A percentile compares a stretch with the other conserved stretches of the same genome.
Conservation (phyloP, 2,329 filamentous ascomycete species). For the Ascochyta viciae-villosae region DNA sequence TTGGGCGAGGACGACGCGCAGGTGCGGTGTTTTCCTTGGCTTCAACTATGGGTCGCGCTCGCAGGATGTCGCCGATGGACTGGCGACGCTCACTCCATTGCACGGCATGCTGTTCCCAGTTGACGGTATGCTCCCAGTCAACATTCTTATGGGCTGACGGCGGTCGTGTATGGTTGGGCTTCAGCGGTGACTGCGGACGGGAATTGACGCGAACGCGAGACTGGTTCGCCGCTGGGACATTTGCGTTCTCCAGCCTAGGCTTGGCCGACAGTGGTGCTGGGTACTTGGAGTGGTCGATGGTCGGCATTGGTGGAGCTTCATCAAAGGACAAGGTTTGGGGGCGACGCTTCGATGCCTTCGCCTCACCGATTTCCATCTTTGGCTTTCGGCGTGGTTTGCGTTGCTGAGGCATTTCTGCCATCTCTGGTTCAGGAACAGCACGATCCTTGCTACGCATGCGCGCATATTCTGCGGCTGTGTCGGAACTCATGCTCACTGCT, state of each 20-base stretch:
- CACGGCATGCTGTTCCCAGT: slow-evolving; percentile 39
- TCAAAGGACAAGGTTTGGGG: slow-evolving; percentile 17
- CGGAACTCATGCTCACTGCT: slow-evolving; percentile 45
- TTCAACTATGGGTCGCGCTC: slow-evolving; percentile 12
- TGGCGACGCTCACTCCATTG: slow-evolving; percentile 41
- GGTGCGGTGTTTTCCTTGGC: slow-evolving; percentile 13
- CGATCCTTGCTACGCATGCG: slow-evolving; percentile 47
- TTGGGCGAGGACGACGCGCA: slow-evolving; percentile 2
- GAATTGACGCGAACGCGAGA: slow-evolving; percentile 11
- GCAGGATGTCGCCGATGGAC: slow-evolving; percentile 38
- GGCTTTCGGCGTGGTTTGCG: slow-evolving; percentile 40
- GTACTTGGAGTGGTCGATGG: slow-evolving; percentile 27
- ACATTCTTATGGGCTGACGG: slow-evolving; percentile 21
- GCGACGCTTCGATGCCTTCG: slow-evolving; percentile 26
- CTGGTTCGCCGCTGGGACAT: slow-evolving; percentile 4
- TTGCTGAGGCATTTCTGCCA: slow-evolving; percentile 30
- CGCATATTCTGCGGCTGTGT: slow-evolving; percentile 46
- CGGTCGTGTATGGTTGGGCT: slow-evolving; percentile 14
- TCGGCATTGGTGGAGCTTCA: slow-evolving; percentile 29
- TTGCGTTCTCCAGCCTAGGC: slow-evolving; percentile 15
- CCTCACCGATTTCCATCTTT: slow-evolving; percentile 35
- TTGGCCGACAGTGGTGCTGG: slow-evolving; percentile 10
- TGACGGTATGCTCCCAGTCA: slow-evolving; percentile 19
- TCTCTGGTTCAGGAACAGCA: slow-evolving; percentile 24
- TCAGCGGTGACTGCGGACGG: slow-evolving; percentile 10